Evolutionary conservation across 306 rosid species (phyloP), one percentile per base, ranked within the genome.

Genomic region (Rubus idaeus): DNA sequence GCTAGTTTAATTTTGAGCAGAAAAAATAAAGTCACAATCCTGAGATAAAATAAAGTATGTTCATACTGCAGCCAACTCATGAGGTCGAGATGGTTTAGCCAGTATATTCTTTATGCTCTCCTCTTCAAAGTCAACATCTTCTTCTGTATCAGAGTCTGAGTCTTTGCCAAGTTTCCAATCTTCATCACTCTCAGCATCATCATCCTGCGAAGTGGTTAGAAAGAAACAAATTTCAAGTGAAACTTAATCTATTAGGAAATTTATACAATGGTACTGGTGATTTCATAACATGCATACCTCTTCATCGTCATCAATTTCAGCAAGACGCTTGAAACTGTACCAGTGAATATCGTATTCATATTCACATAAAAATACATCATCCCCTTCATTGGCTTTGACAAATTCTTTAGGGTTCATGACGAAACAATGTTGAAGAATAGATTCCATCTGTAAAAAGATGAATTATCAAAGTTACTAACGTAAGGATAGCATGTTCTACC

Each of bases 291-390:
- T 42, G 49, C 80, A 80, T 82, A 93, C 98, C 90, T 83, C 87
- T 78, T 79, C 80, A 60, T 72, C 89, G 42, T 81, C 79, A 76
- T 89, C 91, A 82, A 95, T 82, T 20, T 92, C 96, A 79, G 93
- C 91, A 70, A 92, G 84, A 68, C 96, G 93, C 83, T 92, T 92
- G 87, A 90, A 95, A 82, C 89, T 89, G 82, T 92, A 95, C 96
- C 97, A 95, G 64, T 77, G 92, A 75, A 92, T 79, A 80, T 92
- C 97, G 78, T 95, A 95, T 70, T 95, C 96, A 76, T 95, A 95
- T 84, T 95, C 97, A 10, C 98, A 92, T 42, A 90, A 70, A 82
- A 90, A 94, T 71, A 95, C 74, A 71, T 95, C 97, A 81, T 95
- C 98, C 78, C 98, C 98, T 71, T 84, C 96, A 51, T 86, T 79